phyloP scores from a whole-genome alignment of 768 basidiomycete genomes.

The Rubroboletus satanas region DNA sequence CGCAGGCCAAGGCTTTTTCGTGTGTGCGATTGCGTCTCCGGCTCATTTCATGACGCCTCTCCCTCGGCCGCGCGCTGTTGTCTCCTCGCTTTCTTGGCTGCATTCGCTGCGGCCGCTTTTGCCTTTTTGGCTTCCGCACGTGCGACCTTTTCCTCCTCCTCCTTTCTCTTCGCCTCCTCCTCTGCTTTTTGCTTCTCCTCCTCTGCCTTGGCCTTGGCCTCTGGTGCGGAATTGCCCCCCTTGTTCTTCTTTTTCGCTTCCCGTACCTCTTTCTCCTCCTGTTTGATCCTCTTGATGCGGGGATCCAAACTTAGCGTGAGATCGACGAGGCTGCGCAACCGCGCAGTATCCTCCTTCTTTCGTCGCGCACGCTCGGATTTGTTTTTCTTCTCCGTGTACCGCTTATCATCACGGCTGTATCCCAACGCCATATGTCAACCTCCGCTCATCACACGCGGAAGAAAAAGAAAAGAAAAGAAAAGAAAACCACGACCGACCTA shows the following conservation, averaged over 20 bases:
- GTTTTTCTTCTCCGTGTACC: slow-evolving; percentile 99
- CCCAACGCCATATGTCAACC: slow-evolving; percentile 9
- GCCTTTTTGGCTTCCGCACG: slow-evolving; percentile 79
- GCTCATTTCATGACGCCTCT: slow-evolving; percentile 8
- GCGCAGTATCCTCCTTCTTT: slow-evolving; percentile 96
- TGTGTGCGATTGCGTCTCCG: neutral
- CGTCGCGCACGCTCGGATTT: slow-evolving; percentile 91
- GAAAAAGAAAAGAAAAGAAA: neutral
- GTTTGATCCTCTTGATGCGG: slow-evolving; percentile 95
- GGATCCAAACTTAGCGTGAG: slow-evolving; percentile 80
- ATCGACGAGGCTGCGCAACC: slow-evolving; percentile 84
- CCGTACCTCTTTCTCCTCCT: slow-evolving; percentile 90
- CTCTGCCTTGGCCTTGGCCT: slow-evolving; percentile 50
- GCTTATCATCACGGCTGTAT: slow-evolving; percentile 91
- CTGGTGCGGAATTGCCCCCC: slow-evolving; percentile 39
- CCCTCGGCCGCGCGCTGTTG: slow-evolving; percentile 53
- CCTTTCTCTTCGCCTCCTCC: slow-evolving; percentile 70
- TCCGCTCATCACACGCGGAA: neutral
- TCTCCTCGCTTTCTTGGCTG: slow-evolving; percentile 85
- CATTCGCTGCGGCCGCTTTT: slow-evolving; percentile 81
- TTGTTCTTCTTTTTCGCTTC: slow-evolving; percentile 82
- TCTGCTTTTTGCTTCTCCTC: slow-evolving; percentile 62
- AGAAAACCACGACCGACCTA: slow-evolving; percentile 49
- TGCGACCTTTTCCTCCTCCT: slow-evolving; percentile 76
- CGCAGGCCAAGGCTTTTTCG: neutral